Conservation (phyloP, 177 flowering plant species). For the Vitis hybrid region DNA sequence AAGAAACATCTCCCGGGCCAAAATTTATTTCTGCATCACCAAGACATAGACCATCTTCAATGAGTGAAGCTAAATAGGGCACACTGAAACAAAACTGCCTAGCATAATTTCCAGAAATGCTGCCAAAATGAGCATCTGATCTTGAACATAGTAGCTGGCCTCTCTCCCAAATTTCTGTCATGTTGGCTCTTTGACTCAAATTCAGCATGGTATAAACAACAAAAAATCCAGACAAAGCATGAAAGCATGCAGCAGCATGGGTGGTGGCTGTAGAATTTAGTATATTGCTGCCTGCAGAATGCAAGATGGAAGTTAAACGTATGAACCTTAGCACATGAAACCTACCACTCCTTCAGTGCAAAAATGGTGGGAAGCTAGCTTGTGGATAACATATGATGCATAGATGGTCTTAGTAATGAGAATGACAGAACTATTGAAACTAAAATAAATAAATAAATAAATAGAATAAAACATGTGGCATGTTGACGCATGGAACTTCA, state of each 20-base stretch:
- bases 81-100: conserved; percentile 50
- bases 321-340: neutral
- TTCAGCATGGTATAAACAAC: conserved; percentile 48
- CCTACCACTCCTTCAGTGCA: neutral
- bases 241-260: conserved; percentile 29
- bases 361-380: neutral
- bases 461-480: no score
- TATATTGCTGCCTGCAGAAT: conserved; percentile 34
- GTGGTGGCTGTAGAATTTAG: conserved; percentile 26
- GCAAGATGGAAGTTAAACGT: neutral
- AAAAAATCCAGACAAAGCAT: conserved; percentile 73
- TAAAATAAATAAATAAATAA: no score
- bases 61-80: conserved; percentile 52
- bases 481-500: no score
- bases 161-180: conserved; percentile 43
- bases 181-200: conserved; percentile 44
- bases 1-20: conserved; percentile 74
- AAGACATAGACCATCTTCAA: conserved; percentile 54
- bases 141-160: conserved; percentile 52
- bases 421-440: no score
- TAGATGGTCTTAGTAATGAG: neutral
- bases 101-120: conserved; percentile 19
- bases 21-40: conserved; percentile 46
- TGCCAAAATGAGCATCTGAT: conserved; percentile 33
- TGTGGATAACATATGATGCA: neutral